A percentile compares a stretch with the other conserved stretches of the same genome.
These are phyloP conservation scores for Aspergillus nanangensis DNA, from an alignment of 495 filamentous ascomycete species.

Conservation along the genomic window DNA sequence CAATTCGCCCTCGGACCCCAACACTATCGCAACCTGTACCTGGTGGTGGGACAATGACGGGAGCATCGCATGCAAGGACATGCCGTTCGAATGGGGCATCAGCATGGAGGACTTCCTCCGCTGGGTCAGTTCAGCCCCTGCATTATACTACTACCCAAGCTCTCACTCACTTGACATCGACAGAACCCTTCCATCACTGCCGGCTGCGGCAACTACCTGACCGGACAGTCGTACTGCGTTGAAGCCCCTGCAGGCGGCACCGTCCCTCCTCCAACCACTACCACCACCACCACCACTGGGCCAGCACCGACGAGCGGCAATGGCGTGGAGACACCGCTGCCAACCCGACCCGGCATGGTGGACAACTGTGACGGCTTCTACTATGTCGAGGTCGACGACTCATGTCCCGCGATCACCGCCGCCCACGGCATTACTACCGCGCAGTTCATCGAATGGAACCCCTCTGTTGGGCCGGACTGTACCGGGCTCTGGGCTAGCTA, in stretches of 20 bases:
- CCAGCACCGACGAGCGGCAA: too few species aligned
- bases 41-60: too few species aligned
- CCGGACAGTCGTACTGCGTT: conserved; percentile 16
- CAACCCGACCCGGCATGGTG: conserved; percentile 10
- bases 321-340: too few species aligned
- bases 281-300: background rate
- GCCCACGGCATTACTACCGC: conserved; percentile 10
- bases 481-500: background rate
- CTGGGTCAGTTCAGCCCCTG: too few species aligned
- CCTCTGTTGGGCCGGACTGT: background rate
- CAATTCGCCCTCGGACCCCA: too few species aligned
- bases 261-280: conserved; percentile 1
- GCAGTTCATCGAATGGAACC: conserved; percentile 2
- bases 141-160: too few species aligned
- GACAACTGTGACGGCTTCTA: conserved; percentile 18
- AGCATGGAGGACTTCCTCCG: too few species aligned
- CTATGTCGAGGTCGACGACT: conserved; percentile 15
- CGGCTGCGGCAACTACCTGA: conserved; percentile 8
- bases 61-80: too few species aligned
- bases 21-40: too few species aligned
- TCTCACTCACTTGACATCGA: too few species aligned
- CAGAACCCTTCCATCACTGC: conserved; percentile 15
- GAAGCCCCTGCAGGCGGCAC: conserved; percentile 12
- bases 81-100: too few species aligned
- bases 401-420: conserved; percentile 18